Evolutionary conservation across 2,329 filamentous ascomycete genomes (phyloP).

Genomic region (Ophiosphaerella narmari): DNA sequence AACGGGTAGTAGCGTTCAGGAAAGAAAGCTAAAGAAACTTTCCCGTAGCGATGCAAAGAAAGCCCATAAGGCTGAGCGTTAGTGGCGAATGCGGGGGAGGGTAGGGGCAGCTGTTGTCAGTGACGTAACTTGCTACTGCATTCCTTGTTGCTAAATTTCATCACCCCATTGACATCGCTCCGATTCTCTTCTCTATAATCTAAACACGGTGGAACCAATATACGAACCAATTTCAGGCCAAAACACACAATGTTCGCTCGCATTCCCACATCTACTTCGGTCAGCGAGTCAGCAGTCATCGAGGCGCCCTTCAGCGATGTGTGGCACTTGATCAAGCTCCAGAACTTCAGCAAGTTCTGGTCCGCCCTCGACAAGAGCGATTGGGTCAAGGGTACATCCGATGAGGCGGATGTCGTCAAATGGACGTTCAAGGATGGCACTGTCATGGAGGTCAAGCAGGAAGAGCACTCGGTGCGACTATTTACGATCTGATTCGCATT

Average conservation of each 20-base stretch:
- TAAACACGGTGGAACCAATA: not conserved
- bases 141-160: constrained; percentile 23
- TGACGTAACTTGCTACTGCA: constrained; percentile 20
- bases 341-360: constrained; percentile 72
- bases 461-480: constrained; percentile 69
- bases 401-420: constrained; percentile 70
- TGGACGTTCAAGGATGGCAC: constrained; percentile 75
- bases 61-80: constrained; percentile 2
- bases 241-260: constrained; percentile 27
- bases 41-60: not conserved
- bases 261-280: constrained; percentile 70
- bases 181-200: not conserved
- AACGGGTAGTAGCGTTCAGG: too few relatives aligned
- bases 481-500: not conserved
- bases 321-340: constrained; percentile 77
- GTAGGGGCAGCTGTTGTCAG: constrained; percentile 25
- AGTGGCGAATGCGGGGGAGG: constrained; percentile 30
- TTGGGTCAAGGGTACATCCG: constrained; percentile 64
- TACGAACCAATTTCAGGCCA: constrained; percentile 7
- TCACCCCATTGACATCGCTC: constrained; percentile 6
- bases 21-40: too few relatives aligned
- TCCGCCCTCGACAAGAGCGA: constrained; percentile 65
- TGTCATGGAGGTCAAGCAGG: constrained; percentile 73
- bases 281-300: constrained; percentile 70
- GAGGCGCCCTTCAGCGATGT: constrained; percentile 67